Evolutionary conservation across 169 alveolate genomes (phyloP).

Genomic region (Plasmodium ovale): DNA sequence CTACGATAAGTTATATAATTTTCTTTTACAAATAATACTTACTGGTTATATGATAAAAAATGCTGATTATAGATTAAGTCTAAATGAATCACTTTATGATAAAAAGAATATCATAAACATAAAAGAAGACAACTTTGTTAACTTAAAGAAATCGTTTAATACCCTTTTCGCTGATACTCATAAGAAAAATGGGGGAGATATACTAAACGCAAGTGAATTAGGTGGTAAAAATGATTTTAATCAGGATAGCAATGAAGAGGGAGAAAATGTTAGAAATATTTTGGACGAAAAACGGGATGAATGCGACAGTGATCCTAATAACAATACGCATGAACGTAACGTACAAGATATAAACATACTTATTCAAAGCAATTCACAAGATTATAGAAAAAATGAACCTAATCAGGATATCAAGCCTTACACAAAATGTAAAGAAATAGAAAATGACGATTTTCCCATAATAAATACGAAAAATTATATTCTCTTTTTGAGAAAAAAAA

Average conservation of each 20-base stretch:
- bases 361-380: no score
- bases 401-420: no score
- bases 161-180: constrained; percentile 28
- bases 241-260: not conserved
- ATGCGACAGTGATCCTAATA: not conserved
- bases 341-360: no score
- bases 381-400: no score
- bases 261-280: not conserved
- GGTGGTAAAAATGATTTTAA: not conserved
- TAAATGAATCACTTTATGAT: constrained; percentile 79
- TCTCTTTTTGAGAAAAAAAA: constrained; percentile 56
- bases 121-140: constrained; percentile 30
- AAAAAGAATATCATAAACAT: constrained; percentile 18
- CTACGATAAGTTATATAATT: constrained; percentile 81
- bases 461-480: constrained; percentile 72
- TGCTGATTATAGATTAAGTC: constrained; percentile 86
- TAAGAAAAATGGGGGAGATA: constrained; percentile 8
- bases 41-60: constrained; percentile 89
- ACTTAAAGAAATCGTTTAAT: constrained; percentile 63
- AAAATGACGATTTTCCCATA: constrained; percentile 55
- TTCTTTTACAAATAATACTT: constrained; percentile 83
- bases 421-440: not conserved
- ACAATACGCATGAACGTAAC: not conserved
- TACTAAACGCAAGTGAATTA: constrained; percentile 23
- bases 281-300: not conserved